Conservation (phyloP, 257 asterid species). For the Eucommia ulmoides region DNA sequence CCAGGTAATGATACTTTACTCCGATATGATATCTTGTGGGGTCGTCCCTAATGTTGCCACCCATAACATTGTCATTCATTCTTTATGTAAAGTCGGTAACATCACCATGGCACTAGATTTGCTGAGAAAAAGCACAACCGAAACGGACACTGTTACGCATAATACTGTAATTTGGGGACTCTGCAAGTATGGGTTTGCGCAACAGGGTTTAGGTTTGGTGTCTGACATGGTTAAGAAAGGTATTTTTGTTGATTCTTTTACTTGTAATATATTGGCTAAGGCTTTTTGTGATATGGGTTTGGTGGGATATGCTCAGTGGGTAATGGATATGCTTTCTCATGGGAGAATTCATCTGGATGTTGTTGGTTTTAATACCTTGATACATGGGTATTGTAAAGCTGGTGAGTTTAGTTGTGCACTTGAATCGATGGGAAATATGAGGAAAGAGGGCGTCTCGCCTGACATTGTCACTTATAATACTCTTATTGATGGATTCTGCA, state of each 20-base stretch:
- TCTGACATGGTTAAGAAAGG: conserved; percentile 66
- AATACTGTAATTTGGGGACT: conserved; percentile 90
- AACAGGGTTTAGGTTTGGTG: conserved; percentile 57
- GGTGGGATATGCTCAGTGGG: conserved; percentile 46
- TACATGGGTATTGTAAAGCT: conserved; percentile 51
- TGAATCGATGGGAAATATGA: conserved; percentile 43
- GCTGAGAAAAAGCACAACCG: conserved; percentile 30
- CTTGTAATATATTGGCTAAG: conserved; percentile 65
- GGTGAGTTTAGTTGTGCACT: conserved; percentile 37
- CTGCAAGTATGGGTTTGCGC: conserved; percentile 45
- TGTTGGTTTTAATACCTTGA: conserved; percentile 59
- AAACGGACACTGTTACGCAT: conserved; percentile 53
- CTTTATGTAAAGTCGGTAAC: conserved; percentile 54
- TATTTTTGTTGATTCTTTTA: conserved; percentile 35
- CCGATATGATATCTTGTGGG: conserved; percentile 46
- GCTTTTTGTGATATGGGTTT: conserved; percentile 69
- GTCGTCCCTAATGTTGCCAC: conserved; percentile 45
- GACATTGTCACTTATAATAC: conserved; percentile 68
- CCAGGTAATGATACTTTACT: conserved; percentile 57
- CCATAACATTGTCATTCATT: conserved; percentile 57
- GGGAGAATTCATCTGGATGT: conserved; percentile 30
- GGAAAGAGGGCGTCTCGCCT: conserved; percentile 33
- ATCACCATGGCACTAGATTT: conserved; percentile 35
- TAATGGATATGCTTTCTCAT: conserved; percentile 41
- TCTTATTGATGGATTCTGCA: conserved; percentile 56